These are phyloP conservation scores for Cladophialophora chaetospira DNA, from an alignment of 2,329 filamentous ascomycete species.

Conservation along the genomic window DNA sequence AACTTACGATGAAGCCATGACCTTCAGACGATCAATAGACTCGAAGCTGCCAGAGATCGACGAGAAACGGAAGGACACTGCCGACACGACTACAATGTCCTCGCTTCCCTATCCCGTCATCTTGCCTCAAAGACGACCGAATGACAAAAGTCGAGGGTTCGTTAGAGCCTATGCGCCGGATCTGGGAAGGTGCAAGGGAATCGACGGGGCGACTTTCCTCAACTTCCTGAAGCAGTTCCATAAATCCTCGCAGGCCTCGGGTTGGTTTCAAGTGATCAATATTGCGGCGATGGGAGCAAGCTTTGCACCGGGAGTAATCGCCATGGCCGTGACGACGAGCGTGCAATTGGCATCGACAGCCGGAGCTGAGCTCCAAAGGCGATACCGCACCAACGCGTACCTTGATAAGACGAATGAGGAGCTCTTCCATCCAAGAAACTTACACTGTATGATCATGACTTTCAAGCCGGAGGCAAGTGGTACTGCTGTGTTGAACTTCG, in stretches of 20 bases:
- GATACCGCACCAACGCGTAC: constrained; percentile 53
- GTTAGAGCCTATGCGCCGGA: not conserved
- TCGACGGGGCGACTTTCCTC: constrained; percentile 40
- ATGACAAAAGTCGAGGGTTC: not conserved
- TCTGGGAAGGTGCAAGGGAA: not conserved
- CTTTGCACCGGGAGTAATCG: constrained; percentile 5
- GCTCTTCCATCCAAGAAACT: constrained; percentile 58
- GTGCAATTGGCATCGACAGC: constrained; percentile 15
- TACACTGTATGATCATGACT: constrained; percentile 57
- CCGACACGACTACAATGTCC: not conserved
- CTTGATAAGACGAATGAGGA: constrained; percentile 58
- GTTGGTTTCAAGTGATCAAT: constrained; percentile 9
- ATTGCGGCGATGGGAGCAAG: constrained; percentile 13
- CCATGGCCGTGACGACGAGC: constrained; percentile 11
- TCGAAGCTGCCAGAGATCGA: not conserved
- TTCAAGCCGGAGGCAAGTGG: constrained; percentile 46
- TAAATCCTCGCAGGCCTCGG: constrained; percentile 7
- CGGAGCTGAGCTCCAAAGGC: constrained; percentile 14
- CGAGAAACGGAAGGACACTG: not conserved
- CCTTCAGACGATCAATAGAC: not conserved
- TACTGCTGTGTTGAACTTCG: not conserved
- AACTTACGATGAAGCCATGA: not conserved
- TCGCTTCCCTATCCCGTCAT: not conserved
- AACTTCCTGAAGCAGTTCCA: constrained; percentile 53
- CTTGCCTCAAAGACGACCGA: not conserved